Conservation (phyloP, 257 asterid genomes). For the Solanum infundibuliforme region DNA sequence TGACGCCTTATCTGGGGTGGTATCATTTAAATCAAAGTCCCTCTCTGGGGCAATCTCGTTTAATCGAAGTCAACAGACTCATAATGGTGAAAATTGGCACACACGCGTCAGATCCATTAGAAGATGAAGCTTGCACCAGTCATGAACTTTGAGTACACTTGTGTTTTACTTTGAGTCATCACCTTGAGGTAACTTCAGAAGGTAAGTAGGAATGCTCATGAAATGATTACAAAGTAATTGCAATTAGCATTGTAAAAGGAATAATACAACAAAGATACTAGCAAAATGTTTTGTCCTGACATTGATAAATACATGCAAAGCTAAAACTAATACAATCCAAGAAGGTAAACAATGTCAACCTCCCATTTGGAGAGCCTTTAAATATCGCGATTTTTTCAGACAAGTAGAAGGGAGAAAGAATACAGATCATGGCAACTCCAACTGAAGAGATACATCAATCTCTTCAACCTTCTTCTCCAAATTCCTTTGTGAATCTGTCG, state of each 20-base stretch:
- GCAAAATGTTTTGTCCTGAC: not conserved
- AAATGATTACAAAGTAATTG: not conserved
- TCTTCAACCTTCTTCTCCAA: constrained; percentile 91
- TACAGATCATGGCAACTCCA: not conserved
- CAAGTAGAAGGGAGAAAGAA: not conserved
- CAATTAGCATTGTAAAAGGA: not conserved
- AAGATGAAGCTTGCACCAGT: not conserved
- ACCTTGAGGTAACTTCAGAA: not conserved
- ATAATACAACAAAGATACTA: not conserved
- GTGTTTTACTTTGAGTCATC: not conserved
- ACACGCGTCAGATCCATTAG: not conserved
- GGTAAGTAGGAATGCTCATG: not conserved
- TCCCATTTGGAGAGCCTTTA: not conserved
- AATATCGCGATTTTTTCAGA: not conserved
- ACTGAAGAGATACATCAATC: constrained; percentile 27
- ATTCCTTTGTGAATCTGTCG: constrained; percentile 84
- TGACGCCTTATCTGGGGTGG: not conserved
- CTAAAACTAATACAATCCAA: not conserved
- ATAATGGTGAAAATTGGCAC: not conserved
- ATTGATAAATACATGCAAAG: not conserved
- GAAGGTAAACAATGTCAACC: not conserved
- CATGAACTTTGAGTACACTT: not conserved
- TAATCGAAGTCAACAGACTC: not conserved
- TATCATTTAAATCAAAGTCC: not conserved
- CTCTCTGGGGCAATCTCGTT: not conserved